Base-by-base conservation (phyloP, 75 land plant genomes). In the Pseudotsuga menziesii region DNA sequence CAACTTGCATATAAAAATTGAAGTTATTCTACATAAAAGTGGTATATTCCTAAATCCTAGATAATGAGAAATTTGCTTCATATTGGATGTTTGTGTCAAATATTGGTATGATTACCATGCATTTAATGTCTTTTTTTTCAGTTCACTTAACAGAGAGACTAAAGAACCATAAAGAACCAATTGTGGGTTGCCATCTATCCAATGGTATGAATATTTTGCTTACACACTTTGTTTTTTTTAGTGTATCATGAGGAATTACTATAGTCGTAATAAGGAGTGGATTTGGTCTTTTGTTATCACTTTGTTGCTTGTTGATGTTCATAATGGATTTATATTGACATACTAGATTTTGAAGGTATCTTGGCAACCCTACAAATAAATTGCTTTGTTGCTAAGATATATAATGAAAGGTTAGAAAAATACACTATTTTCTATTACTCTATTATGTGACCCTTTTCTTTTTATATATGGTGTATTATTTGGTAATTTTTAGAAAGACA, bases 101-200 rank as follows among this genome's bases (percentile, higher is more conserved):
- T 36, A 5, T 66, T 64, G 5, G 35, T 4, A 64, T 29, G 39
- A 32, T 35, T 7, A 35, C 35, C 41, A 64, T 4, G 3, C 19
- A 29, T 35, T 36, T 66, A 36, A 66, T 36, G 20, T 66, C 11
- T 32, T 15, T 66, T 36, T 36, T 19, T 16, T 17, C 70, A 66
- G 70, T 66, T 66, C 70, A n/a, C 70, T 66, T 66, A 66, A 66
- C n/a, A 66, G 9, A 66, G 70, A 66, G 70, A 36, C 70, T 36
- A 17, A 66, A 16, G 70, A 66, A 66, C 14, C 70, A 66, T 66
- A 32, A 66, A 17, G 70, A 66, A 44, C 14, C 19, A 66, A 19
- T 19, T n/a, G 19, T 9, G 19, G 70, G 70, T 15, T 36, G 22
- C 48, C 7, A 32, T 17, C 36, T 66, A 6, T 39, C 70, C 39